phyloP scores from a whole-genome alignment of 164 flowering plant genomes.

The Berberis vulgaris region DNA sequence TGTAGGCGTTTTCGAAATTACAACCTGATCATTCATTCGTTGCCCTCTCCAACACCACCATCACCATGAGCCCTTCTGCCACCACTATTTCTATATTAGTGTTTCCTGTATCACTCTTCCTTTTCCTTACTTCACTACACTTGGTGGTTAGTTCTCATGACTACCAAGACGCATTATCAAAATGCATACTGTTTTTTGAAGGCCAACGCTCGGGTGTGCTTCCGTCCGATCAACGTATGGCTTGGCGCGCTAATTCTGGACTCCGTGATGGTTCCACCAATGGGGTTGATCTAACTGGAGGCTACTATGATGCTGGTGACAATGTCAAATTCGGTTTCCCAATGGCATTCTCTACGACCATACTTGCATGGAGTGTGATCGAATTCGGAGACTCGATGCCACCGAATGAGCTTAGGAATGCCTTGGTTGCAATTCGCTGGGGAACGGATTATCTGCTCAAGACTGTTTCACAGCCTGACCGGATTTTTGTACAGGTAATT shows the following conservation, averaged over 20 bases:
- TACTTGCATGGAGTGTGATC: slow-evolving; percentile 84
- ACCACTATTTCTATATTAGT: slow-evolving; percentile 1
- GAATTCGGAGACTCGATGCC: slow-evolving; percentile 89
- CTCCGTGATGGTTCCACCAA: slow-evolving; percentile 53
- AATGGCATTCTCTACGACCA: slow-evolving; percentile 93
- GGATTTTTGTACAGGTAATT: slow-evolving; percentile 30
- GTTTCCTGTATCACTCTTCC: not conserved
- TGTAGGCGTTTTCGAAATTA: too few relatives aligned
- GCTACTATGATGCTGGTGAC: slow-evolving; percentile 95
- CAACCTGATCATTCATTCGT: too few relatives aligned
- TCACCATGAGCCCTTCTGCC: not conserved
- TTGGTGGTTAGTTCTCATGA: slow-evolving; percentile 27
- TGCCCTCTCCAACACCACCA: too few relatives aligned
- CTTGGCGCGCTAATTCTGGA: slow-evolving; percentile 72
- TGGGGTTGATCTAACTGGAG: slow-evolving; percentile 66
- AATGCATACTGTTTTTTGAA: slow-evolving; percentile 71
- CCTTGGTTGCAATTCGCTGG: slow-evolving; percentile 75
- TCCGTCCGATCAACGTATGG: slow-evolving; percentile 56
- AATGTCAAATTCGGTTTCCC: slow-evolving; percentile 87
- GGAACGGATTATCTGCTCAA: slow-evolving; percentile 79
- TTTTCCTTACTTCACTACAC: slow-evolving; percentile 3
- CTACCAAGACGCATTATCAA: slow-evolving; percentile 66
- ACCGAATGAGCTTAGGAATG: slow-evolving; percentile 40
- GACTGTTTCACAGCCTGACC: slow-evolving; percentile 64
- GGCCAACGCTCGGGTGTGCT: slow-evolving; percentile 88